phyloP scores from a whole-genome alignment of 2,329 filamentous ascomycete species.

The Colletotrichum camelliae region DNA sequence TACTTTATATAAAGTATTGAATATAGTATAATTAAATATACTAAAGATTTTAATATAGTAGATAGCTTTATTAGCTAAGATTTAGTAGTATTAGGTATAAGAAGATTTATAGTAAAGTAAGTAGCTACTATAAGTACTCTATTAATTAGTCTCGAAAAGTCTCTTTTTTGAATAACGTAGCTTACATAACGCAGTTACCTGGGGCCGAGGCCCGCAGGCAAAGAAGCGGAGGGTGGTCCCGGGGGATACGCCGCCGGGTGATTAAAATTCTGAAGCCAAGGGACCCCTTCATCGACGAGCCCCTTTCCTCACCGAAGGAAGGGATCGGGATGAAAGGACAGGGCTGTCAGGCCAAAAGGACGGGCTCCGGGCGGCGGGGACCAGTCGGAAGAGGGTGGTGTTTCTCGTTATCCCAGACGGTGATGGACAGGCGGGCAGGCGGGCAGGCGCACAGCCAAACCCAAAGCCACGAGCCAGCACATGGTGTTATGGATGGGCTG shows the following conservation, averaged over 20 bases:
- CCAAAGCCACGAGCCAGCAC: not conserved
- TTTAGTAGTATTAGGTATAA: too few species aligned
- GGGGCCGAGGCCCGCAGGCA: not conserved
- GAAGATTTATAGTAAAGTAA: too few species aligned
- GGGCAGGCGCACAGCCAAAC: not conserved
- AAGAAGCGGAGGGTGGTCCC: not conserved
- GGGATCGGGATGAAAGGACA: not conserved
- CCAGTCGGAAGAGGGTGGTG: constrained; percentile 9
- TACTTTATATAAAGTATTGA: too few species aligned
- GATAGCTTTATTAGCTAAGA: too few species aligned
- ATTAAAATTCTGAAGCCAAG: not conserved
- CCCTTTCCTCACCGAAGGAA: not conserved
- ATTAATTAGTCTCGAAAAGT: too few species aligned
- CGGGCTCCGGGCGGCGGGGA: constrained; percentile 2
- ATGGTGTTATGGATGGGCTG: not conserved
- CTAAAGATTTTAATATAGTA: too few species aligned
- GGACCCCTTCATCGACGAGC: not conserved
- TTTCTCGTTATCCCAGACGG: constrained; percentile 4
- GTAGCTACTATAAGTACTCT: too few species aligned
- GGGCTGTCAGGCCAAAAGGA: not conserved
- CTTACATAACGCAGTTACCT: too few species aligned
- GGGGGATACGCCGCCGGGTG: not conserved
- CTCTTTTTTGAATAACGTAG: too few species aligned
- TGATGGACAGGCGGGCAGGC: not conserved
- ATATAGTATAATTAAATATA: too few species aligned